Conservation (phyloP, 1,139 yeast species). For the Arxiozyma heterogenica region DNA sequence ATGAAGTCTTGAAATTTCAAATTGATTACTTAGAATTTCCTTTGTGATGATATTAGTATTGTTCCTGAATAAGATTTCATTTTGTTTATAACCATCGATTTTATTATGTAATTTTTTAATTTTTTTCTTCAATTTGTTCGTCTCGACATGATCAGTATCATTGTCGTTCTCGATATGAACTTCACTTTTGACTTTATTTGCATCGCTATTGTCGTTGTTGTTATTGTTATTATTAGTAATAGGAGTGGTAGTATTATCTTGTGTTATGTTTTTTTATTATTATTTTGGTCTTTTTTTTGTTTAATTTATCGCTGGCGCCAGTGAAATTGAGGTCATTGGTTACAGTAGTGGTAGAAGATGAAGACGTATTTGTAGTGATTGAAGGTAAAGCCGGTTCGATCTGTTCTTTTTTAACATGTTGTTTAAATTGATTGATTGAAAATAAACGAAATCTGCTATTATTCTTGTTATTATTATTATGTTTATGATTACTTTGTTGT, state of each 20-base stretch:
- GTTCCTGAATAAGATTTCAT: constrained; percentile 8
- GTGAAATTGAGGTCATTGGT: background rate
- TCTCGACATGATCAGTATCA: background rate
- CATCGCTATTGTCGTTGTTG: background rate
- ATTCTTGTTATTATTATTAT: too few relatives aligned
- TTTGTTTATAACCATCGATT: constrained; percentile 4
- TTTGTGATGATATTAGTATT: constrained; percentile 10
- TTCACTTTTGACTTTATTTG: background rate
- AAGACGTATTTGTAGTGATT: constrained; percentile 43
- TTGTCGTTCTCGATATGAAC: background rate
- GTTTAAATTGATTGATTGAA: background rate
- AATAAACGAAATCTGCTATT: background rate
- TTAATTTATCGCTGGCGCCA: background rate
- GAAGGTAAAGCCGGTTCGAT: constrained; percentile 50
- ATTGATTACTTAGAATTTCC: constrained; percentile 16
- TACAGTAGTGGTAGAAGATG: constrained; percentile 43
- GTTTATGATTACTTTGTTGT: background rate
- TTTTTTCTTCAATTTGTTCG: constrained; percentile 1
- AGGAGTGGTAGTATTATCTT: too few relatives aligned
- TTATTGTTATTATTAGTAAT: background rate
- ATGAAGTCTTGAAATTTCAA: constrained; percentile 15
- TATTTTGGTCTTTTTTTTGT: background rate
- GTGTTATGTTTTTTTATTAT: background rate
- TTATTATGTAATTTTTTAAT: constrained; percentile 4
- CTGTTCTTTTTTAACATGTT: background rate